Conservation (phyloP, 495 filamentous ascomycete genomes). For the Daldinia vernicosa region DNA sequence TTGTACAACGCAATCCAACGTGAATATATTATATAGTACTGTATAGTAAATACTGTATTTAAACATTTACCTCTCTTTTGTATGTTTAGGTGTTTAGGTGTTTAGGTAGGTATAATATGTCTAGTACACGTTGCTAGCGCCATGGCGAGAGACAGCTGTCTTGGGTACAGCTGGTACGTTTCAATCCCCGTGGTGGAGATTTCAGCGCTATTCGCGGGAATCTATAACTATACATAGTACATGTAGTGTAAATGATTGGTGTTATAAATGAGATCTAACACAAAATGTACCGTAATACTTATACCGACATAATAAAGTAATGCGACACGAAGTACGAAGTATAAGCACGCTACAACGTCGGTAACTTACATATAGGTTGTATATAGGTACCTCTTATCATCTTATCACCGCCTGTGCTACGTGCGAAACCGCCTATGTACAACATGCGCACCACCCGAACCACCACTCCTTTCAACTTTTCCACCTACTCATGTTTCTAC, state of each 20-base stretch:
- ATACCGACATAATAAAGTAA: not conserved
- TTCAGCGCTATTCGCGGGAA: not conserved
- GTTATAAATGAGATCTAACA: not conserved
- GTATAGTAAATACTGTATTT: constrained; percentile 2
- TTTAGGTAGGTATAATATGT: too few species aligned
- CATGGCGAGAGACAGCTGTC: constrained; percentile 1
- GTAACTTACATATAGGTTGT: not conserved
- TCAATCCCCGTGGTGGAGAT: constrained; percentile 1
- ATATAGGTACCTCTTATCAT: not conserved
- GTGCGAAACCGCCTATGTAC: not conserved
- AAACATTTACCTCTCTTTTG: not conserved
- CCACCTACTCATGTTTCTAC: not conserved
- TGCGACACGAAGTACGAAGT: not conserved
- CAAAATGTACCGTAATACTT: not conserved
- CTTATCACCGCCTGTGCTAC: not conserved
- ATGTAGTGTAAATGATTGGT: not conserved
- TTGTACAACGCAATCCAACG: constrained; percentile 10
- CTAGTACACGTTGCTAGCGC: constrained; percentile 3
- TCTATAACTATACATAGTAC: too few species aligned
- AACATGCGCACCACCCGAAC: not conserved
- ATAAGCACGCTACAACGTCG: not conserved
- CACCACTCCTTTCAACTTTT: not conserved
- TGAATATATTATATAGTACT: not conserved
- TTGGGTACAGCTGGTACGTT: not conserved
- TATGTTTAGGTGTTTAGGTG: not conserved